These are phyloP conservation scores for Lotus japonicus DNA, from an alignment of 306 rosid genomes.

Conservation along the genomic window DNA sequence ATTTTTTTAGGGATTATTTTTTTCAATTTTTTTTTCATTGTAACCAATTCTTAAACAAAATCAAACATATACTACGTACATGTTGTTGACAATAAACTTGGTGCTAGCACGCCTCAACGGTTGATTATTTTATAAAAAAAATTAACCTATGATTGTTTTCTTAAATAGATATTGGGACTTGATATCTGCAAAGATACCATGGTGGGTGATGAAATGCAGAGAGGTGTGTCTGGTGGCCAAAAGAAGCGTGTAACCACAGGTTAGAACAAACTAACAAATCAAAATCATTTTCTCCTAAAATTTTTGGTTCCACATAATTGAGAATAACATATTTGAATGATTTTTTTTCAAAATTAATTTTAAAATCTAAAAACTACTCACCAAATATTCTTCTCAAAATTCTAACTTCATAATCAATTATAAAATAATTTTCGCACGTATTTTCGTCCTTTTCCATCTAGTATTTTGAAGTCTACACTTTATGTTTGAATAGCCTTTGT, in stretches of 20 bases:
- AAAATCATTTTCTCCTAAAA: neutral
- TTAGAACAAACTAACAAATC: neutral
- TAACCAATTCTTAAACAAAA: too few species aligned
- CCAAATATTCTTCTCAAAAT: too few species aligned
- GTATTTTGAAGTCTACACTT: neutral
- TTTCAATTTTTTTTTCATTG: too few species aligned
- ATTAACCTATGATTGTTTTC: neutral
- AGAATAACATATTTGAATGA: neutral
- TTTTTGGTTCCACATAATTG: neutral
- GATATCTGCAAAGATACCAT: slow-evolving; percentile 51
- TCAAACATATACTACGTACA: too few species aligned
- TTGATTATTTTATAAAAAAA: neutral
- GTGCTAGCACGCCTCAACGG: neutral
- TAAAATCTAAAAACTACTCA: too few species aligned
- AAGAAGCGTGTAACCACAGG: slow-evolving; percentile 42
- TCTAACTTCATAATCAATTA: too few species aligned
- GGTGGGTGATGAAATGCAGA: slow-evolving; percentile 46
- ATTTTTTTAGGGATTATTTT: too few species aligned
- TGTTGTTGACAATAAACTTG: too few species aligned
- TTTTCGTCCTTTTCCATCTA: neutral
- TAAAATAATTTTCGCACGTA: too few species aligned
- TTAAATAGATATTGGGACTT: slow-evolving; percentile 44
- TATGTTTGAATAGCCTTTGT: neutral
- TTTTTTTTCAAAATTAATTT: too few species aligned
- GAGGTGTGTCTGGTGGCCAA: slow-evolving; percentile 57